phyloP scores from a whole-genome alignment of 2,329 filamentous ascomycete species.

The Verticillium nubilum region DNA sequence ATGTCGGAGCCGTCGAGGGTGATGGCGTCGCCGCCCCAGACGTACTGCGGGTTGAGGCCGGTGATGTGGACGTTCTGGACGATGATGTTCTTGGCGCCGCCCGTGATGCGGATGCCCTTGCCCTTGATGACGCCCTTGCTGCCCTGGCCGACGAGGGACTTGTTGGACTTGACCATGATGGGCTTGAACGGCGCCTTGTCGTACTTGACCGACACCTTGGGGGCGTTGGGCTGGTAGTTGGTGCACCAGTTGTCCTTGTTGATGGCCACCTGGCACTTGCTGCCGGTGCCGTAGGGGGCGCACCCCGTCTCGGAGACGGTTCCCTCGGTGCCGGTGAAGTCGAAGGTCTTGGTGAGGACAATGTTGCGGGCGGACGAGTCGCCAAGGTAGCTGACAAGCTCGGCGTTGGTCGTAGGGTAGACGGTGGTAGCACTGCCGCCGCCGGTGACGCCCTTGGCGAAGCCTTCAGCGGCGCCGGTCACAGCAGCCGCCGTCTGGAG shows the following conservation, averaged over 20 bases:
- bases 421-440: slow-evolving; percentile 49
- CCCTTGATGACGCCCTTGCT: slow-evolving; percentile 49
- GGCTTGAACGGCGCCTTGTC: slow-evolving; percentile 46
- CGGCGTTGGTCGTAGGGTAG: slow-evolving; percentile 44
- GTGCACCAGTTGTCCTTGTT: slow-evolving; percentile 48
- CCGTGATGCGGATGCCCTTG: slow-evolving; percentile 46
- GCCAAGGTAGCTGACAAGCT: slow-evolving; percentile 55
- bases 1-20: slow-evolving; percentile 40
- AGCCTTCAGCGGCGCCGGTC: slow-evolving; percentile 33
- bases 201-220: slow-evolving; percentile 37
- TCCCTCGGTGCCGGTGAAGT: slow-evolving; percentile 52
- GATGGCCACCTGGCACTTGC: slow-evolving; percentile 53
- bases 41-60: slow-evolving; percentile 40
- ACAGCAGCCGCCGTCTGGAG: slow-evolving; percentile 18
- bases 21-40: slow-evolving; percentile 57
- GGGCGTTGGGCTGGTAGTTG: slow-evolving; percentile 50
- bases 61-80: slow-evolving; percentile 45
- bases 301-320: slow-evolving; percentile 47
- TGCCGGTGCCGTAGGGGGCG: slow-evolving; percentile 45
- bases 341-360: slow-evolving; percentile 49
- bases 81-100: slow-evolving; percentile 48
- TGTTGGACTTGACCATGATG: slow-evolving; percentile 51
- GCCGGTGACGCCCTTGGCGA: slow-evolving; percentile 50
- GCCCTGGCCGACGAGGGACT: slow-evolving; percentile 50
- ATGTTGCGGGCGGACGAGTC: slow-evolving; percentile 50